Evolutionary conservation across 805 yeast species (phyloP).

Genomic region (Middelhovenomyces tepae): DNA sequence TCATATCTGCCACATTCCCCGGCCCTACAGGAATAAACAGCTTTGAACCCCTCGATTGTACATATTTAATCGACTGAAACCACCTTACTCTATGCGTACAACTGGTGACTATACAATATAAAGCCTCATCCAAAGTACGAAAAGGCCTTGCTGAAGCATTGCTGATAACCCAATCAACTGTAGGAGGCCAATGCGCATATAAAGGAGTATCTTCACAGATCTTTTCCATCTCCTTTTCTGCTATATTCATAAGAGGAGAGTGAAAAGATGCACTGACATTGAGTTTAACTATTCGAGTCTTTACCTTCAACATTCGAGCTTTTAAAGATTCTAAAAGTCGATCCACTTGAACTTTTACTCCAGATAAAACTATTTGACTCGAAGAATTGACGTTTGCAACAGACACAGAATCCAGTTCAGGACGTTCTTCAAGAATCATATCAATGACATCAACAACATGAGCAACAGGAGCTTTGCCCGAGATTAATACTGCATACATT

Average conservation of each 20-base stretch:
- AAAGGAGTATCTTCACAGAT: slow-evolving; percentile 15
- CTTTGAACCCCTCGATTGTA: slow-evolving; percentile 5
- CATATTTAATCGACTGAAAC: slow-evolving; percentile 20
- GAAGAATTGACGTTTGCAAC: slow-evolving; percentile 42
- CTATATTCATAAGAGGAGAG: slow-evolving; percentile 30
- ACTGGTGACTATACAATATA: slow-evolving; percentile 17
- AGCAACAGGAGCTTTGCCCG: slow-evolving; percentile 8
- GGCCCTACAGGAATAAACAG: slow-evolving; percentile 22
- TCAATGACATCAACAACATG: slow-evolving; percentile 1
- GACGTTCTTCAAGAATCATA: slow-evolving; percentile 9
- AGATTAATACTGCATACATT: slow-evolving; percentile 20
- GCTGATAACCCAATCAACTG: slow-evolving; percentile 20
- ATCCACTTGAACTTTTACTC: slow-evolving; percentile 26
- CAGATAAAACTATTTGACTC: slow-evolving; percentile 39
- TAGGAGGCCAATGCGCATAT: slow-evolving; percentile 19
- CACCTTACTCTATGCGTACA: slow-evolving; percentile 27
- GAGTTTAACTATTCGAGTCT: slow-evolving; percentile 23
- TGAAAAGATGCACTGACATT: slow-evolving; percentile 48
- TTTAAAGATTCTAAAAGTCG: slow-evolving; percentile 18
- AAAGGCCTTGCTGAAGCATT: slow-evolving; percentile 28
- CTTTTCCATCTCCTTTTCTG: slow-evolving; percentile 28
- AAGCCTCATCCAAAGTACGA: slow-evolving; percentile 21
- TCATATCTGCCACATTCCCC: slow-evolving; percentile 22
- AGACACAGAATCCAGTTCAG: slow-evolving; percentile 19
- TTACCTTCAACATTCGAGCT: slow-evolving; percentile 19